phyloP scores from a whole-genome alignment of 345 rosid genomes.

The Orychophragmus violaceus region DNA sequence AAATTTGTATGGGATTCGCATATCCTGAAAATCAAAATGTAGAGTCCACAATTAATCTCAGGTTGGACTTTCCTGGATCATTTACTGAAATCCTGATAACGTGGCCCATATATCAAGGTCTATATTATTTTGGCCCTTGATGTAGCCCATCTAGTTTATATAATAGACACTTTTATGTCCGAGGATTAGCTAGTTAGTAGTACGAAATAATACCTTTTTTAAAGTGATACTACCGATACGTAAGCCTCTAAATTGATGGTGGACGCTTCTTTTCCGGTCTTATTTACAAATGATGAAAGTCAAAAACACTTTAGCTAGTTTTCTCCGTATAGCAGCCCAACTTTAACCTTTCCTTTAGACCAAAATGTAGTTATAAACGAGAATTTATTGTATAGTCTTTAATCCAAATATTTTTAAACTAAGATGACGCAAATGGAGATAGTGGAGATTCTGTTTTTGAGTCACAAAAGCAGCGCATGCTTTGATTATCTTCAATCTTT shows the following conservation, averaged over 20 bases:
- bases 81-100: neutral
- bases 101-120: neutral
- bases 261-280: slow-evolving; percentile 7
- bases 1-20: neutral
- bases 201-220: neutral
- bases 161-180: neutral
- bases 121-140: slow-evolving; percentile 5
- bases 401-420: too few species aligned
- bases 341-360: neutral
- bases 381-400: neutral
- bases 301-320: slow-evolving; percentile 11
- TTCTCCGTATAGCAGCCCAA: slow-evolving; percentile 6
- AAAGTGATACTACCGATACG: too few species aligned
- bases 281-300: slow-evolving; percentile 3
- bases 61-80: neutral
- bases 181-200: slow-evolving; percentile 8
- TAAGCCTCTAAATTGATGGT: too few species aligned
- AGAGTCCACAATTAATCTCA: neutral
- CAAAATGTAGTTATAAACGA: neutral
- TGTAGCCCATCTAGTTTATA: neutral
- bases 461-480: slow-evolving; percentile 23
- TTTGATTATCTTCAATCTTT: slow-evolving; percentile 11
- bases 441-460: slow-evolving; percentile 19
- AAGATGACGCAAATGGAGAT: slow-evolving; percentile 19
- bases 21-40: neutral